A percentile compares a stretch with the other conserved stretches of the same genome.
These are phyloP conservation scores for Candida anglica DNA, from an alignment of 805 yeast genomes.

Conservation along the genomic window DNA sequence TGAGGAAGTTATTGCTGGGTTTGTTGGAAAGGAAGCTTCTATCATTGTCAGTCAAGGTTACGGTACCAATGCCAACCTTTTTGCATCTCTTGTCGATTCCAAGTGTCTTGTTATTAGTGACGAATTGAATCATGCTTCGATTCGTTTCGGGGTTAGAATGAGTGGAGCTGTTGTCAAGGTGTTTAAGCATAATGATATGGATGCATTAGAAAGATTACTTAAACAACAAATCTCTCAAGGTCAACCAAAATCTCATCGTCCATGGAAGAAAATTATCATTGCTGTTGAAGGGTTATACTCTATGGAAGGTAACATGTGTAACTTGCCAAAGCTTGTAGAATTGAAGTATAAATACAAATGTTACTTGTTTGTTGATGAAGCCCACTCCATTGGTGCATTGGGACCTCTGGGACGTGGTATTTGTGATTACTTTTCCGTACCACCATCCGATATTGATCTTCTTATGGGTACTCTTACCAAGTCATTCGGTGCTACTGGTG, in stretches of 20 bases:
- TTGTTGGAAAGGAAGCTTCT: conserved; percentile 88
- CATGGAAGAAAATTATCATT: conserved; percentile 84
- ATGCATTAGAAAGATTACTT: conserved; percentile 65
- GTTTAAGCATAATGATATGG: conserved; percentile 90
- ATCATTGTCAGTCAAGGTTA: conserved; percentile 90
- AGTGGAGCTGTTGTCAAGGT: conserved; percentile 92
- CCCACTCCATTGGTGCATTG: conserved; percentile 98
- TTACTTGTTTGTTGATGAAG: conserved; percentile 91
- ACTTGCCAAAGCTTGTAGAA: conserved; percentile 70
- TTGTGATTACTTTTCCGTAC: conserved; percentile 85
- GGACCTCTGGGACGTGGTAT: conserved; percentile 94
- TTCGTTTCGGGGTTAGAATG: conserved; percentile 89
- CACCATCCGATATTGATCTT: conserved; percentile 74
- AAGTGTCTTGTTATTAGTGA: conserved; percentile 91
- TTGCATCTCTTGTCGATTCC: conserved; percentile 77
- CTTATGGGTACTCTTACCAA: conserved; percentile 98
- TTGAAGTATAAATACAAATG: conserved; percentile 82
- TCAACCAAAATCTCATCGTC: conserved; percentile 92
- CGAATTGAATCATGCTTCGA: conserved; percentile 92
- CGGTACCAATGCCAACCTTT: conserved; percentile 89
- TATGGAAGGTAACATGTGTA: conserved; percentile 88
- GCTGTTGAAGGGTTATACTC: conserved; percentile 92
- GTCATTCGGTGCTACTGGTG: conserved; percentile 98
- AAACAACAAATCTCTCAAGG: conserved; percentile 89
- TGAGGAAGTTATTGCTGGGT: conserved; percentile 74